Conservation (phyloP, 2,329 filamentous ascomycete species). For the Trematosphaeria pertusa region DNA sequence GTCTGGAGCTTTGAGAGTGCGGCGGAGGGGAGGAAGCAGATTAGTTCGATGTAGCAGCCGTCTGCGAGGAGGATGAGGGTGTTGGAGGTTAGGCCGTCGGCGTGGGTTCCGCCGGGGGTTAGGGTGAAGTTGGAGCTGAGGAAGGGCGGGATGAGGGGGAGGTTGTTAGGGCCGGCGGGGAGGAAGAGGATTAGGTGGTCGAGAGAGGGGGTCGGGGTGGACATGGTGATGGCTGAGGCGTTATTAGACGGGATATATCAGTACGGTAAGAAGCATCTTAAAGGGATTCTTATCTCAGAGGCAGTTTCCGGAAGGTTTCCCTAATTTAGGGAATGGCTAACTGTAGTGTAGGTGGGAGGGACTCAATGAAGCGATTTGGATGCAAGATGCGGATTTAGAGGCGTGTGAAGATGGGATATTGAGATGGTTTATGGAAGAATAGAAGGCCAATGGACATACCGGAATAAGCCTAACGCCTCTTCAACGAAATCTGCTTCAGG, state of each 20-base stretch:
- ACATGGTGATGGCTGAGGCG: background rate
- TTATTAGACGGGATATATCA: background rate
- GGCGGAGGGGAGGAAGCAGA: slow-evolving; percentile 63
- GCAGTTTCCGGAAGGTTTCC: no score
- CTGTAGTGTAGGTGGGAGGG: no score
- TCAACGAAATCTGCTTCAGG: no score
- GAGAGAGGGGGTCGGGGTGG: slow-evolving; percentile 43
- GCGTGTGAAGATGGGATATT: no score
- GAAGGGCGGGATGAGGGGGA: slow-evolving; percentile 50
- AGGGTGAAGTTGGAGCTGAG: slow-evolving; percentile 64
- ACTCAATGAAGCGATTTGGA: no score
- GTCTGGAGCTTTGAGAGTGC: slow-evolving; percentile 29
- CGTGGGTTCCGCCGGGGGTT: slow-evolving; percentile 66
- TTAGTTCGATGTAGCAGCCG: slow-evolving; percentile 71
- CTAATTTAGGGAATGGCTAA: no score
- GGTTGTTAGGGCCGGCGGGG: slow-evolving; percentile 58
- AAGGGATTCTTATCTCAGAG: no score
- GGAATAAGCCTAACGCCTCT: no score
- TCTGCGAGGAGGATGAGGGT: slow-evolving; percentile 68
- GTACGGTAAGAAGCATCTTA: no score
- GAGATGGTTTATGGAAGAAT: no score
- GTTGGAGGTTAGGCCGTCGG: slow-evolving; percentile 67
- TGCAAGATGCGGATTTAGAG: no score
- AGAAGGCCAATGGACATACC: no score
- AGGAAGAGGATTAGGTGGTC: slow-evolving; percentile 72